Conservation (phyloP, 2,329 filamentous ascomycete species). For the Onygenales sp. region DNA sequence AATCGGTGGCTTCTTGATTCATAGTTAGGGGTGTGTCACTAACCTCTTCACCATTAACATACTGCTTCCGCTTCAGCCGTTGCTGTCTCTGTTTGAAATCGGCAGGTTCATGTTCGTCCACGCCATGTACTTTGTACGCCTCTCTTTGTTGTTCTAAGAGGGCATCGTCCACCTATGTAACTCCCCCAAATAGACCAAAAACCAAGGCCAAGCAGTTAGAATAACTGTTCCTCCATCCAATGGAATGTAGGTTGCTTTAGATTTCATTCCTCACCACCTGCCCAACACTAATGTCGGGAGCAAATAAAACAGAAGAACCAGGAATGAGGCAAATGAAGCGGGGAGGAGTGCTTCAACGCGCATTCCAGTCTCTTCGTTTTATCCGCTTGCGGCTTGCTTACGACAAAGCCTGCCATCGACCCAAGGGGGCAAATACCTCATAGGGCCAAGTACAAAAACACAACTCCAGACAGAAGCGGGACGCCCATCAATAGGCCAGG, state of each 20-base stretch:
- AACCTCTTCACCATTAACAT: conserved; percentile 42
- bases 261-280: background rate
- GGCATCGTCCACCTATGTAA: conserved; percentile 48
- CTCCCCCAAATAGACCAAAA: conserved; percentile 8
- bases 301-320: background rate
- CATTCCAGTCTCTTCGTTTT: too few relatives aligned
- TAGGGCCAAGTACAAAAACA: too few relatives aligned
- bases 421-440: too few relatives aligned
- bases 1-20: background rate
- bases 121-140: conserved; percentile 51
- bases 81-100: conserved; percentile 27
- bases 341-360: background rate
- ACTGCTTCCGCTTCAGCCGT: conserved; percentile 45
- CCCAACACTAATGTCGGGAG: background rate
- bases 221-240: conserved; percentile 2
- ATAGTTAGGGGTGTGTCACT: conserved; percentile 14
- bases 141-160: conserved; percentile 51
- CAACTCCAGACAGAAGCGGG: background rate
- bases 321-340: background rate
- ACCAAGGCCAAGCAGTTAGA: conserved; percentile 4
- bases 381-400: too few relatives aligned
- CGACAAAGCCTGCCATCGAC: too few relatives aligned
- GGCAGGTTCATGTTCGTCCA: conserved; percentile 46
- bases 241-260: conserved; percentile 1
- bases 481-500: conserved; percentile 3